These are phyloP conservation scores for Pseudohyphozyma bogoriensis DNA, from an alignment of 768 basidiomycete species.

Conservation along the genomic window DNA sequence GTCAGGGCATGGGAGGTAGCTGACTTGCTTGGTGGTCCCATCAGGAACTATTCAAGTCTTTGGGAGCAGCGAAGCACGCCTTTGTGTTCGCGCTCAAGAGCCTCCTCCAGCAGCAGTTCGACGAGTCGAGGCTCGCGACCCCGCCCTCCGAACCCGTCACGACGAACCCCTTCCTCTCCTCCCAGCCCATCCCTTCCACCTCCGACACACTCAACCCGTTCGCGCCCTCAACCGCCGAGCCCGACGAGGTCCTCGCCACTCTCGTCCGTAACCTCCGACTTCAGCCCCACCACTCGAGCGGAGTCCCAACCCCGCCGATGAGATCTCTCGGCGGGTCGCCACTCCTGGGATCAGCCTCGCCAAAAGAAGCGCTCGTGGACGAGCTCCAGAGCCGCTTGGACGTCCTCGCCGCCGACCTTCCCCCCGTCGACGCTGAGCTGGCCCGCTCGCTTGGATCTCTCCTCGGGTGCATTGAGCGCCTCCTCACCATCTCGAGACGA, in stretches of 20 bases:
- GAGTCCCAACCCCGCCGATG: slow-evolving; percentile 9
- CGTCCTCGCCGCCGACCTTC: slow-evolving; percentile 41
- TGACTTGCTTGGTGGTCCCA: background rate
- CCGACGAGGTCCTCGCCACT: slow-evolving; percentile 54
- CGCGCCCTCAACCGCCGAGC: background rate
- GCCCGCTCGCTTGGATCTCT: slow-evolving; percentile 61
- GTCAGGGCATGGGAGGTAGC: background rate
- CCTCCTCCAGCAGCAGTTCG: slow-evolving; percentile 6
- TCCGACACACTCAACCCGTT: background rate
- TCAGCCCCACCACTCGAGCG: slow-evolving; percentile 6
- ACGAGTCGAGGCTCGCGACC: background rate
- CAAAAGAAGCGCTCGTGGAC: slow-evolving; percentile 50
- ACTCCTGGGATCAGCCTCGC: slow-evolving; percentile 48
- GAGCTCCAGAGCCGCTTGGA: slow-evolving; percentile 50
- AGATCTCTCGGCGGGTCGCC: slow-evolving; percentile 57
- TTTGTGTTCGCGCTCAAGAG: slow-evolving; percentile 19
- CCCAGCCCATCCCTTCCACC: background rate
- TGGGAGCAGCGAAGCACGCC: slow-evolving; percentile 17
- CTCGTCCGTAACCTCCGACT: slow-evolving; percentile 54
- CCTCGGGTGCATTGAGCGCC: slow-evolving; percentile 55
- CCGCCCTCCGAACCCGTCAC: background rate
- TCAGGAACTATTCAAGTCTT: slow-evolving; percentile 12
- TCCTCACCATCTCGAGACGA: slow-evolving; percentile 41
- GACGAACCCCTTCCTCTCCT: background rate
- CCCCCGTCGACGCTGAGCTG: slow-evolving; percentile 50